Percentiles rank a stretch among this genome's conserved stretches.
These are phyloP conservation scores for Penicillium sp. DNA, from an alignment of 2,329 filamentous ascomycete genomes.

Conservation along the genomic window DNA sequence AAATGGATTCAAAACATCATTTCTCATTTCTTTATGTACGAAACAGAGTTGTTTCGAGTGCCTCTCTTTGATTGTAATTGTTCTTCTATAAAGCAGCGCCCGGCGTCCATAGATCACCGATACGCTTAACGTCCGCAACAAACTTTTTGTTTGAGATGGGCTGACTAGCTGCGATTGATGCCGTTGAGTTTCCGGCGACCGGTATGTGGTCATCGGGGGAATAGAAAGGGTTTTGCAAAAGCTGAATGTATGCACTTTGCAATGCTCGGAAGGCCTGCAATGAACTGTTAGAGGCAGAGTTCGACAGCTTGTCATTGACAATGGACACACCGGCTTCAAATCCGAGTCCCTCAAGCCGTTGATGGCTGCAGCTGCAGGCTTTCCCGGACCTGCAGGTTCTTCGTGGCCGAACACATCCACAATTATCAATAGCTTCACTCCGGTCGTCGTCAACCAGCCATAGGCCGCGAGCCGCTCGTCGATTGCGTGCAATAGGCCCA, in stretches of 20 bases:
- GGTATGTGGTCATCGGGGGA: slow-evolving; percentile 81
- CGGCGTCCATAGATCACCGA: slow-evolving; percentile 82
- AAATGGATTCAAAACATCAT: too few species aligned
- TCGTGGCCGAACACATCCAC: slow-evolving; percentile 83
- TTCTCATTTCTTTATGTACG: neutral
- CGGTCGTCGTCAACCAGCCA: slow-evolving; percentile 95
- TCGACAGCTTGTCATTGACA: neutral
- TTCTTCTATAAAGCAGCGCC: slow-evolving; percentile 69
- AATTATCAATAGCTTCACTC: slow-evolving; percentile 84
- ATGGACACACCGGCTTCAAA: slow-evolving; percentile 69
- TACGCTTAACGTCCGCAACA: slow-evolving; percentile 76
- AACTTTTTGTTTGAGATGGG: slow-evolving; percentile 83
- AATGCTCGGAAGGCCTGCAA: slow-evolving; percentile 79
- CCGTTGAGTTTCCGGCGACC: slow-evolving; percentile 47
- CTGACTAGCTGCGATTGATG: slow-evolving; percentile 50
- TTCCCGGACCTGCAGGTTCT: slow-evolving; percentile 36
- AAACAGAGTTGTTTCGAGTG: neutral
- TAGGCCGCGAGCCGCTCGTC: slow-evolving; percentile 93
- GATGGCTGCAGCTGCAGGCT: slow-evolving; percentile 43
- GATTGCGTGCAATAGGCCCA: slow-evolving; percentile 87
- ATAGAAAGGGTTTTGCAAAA: slow-evolving; percentile 95
- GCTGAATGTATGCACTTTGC: slow-evolving; percentile 84
- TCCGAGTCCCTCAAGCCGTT: slow-evolving; percentile 81
- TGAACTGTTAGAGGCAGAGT: slow-evolving; percentile 6
- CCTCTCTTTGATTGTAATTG: neutral